Evolutionary conservation across 345 rosid species (phyloP), one percentile per base, ranked within the genome.

Genomic region (Pugionium dolabratum): DNA sequence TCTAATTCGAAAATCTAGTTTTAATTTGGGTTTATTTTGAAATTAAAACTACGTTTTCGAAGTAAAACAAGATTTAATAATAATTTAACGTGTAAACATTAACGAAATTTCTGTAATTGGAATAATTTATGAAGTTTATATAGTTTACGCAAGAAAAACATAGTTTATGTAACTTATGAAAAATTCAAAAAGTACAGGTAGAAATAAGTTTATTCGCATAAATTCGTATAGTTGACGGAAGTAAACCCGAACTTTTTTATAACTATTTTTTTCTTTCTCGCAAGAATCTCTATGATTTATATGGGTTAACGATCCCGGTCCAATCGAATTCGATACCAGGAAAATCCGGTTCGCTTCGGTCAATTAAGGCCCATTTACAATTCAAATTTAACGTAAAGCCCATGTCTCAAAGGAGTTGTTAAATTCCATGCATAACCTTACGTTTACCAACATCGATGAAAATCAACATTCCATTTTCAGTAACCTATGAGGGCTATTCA

Each of bases 381-480:
- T 1, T 9, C 49, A 46, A 18, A 18, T 18, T 18, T 39, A 30
- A 34, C 0, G 4, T 7, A 4, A 69, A 11, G 74, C 68, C 68
- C 68, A 61, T 29, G n/a, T 50, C 1, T 50, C 3, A 1, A 0
- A 10, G 44, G 59, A 40, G 18, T 41, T 37, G 50, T 41, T 34
- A 59, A 30, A 46, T 46, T 18, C 4, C n/a, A 46, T 56, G 54
- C 48, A 48, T 64, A 66, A 40, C 7, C 72, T 49, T 11, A 57
- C 31, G 36, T 8, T 46, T 11, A 67, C 56, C 31, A 46, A 4
- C 40, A 57, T 56, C 5, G n/a, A 45, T 33, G 10, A 26, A 33
- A 59, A 59, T 4, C 59, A 59, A 69, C 66, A 49, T 32, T 68
- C 44, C 30, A 58, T 41, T 68, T 68, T 43, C 40, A 61, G 31